These are phyloP conservation scores for Anacardium occidentale DNA, from an alignment of 345 rosid species.

Conservation along the genomic window DNA sequence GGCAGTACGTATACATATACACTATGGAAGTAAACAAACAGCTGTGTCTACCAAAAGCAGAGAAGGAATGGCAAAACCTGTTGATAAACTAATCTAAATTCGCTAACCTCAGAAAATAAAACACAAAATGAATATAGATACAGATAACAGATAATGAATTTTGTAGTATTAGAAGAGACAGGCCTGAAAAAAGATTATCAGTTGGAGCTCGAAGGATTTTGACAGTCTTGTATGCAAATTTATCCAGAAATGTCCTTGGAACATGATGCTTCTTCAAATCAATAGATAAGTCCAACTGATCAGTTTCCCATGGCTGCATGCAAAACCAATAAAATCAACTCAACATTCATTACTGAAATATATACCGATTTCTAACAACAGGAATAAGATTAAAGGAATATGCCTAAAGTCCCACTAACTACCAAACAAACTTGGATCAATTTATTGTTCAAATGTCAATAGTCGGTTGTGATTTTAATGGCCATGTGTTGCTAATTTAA, in stretches of 20 bases:
- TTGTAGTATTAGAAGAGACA: not conserved
- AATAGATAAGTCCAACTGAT: conserved; percentile 49
- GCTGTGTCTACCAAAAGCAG: too few relatives aligned
- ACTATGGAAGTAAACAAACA: too few relatives aligned
- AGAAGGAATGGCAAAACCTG: too few relatives aligned
- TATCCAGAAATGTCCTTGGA: conserved; percentile 56
- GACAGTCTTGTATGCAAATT: conserved; percentile 64
- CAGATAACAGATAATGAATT: too few relatives aligned
- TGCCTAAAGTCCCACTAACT: too few relatives aligned
- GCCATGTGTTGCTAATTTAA: too few relatives aligned
- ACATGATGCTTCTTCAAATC: conserved; percentile 71
- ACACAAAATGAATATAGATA: too few relatives aligned
- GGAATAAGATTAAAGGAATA: too few relatives aligned
- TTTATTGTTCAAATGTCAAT: too few relatives aligned
- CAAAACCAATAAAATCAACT: not conserved
- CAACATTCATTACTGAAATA: not conserved
- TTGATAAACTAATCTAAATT: not conserved
- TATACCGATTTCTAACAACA: too few relatives aligned
- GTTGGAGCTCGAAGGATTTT: conserved; percentile 68
- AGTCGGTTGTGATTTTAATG: too few relatives aligned
- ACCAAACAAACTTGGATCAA: too few relatives aligned
- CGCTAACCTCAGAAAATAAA: not conserved
- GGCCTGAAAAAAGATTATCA: conserved; percentile 74
- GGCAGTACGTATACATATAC: not conserved
- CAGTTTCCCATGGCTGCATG: conserved; percentile 78